Evolutionary conservation across 2,329 filamentous ascomycete species (phyloP).

Genomic region (Cadophora luteo-olivacea): DNA sequence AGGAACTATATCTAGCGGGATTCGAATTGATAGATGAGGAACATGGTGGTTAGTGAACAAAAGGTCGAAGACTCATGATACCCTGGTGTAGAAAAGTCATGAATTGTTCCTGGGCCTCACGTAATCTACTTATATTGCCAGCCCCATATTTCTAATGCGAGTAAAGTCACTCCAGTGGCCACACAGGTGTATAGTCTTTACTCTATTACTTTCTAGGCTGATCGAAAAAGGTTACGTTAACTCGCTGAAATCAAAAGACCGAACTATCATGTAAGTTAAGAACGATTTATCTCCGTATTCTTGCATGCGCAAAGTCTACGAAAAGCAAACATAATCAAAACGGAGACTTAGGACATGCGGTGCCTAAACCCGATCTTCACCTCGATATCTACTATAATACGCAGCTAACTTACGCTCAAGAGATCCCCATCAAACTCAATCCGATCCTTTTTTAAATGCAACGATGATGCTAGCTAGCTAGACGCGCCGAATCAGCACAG

Average conservation of each 20-base stretch:
- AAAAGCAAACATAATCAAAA: neutral
- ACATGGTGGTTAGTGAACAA: too few relatives aligned
- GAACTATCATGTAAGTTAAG: neutral
- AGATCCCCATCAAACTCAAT: neutral
- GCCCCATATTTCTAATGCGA: too few relatives aligned
- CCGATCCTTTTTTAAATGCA: neutral
- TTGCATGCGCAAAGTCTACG: neutral
- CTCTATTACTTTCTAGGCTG: too few relatives aligned
- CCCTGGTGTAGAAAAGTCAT: neutral
- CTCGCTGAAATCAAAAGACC: neutral
- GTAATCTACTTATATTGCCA: neutral
- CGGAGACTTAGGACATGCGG: neutral
- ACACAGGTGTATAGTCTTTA: too few relatives aligned
- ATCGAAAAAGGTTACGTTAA: too few relatives aligned
- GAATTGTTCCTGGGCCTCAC: neutral
- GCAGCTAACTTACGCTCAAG: neutral
- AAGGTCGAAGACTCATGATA: neutral
- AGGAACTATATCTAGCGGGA: too few relatives aligned
- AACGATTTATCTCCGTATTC: neutral
- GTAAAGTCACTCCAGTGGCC: too few relatives aligned
- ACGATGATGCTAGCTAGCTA: neutral
- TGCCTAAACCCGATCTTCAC: neutral
- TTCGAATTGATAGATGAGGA: too few relatives aligned
- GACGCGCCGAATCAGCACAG: neutral
- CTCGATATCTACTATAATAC: conserved; percentile 3